These are phyloP conservation scores for Anaeramoeba flamelloides DNA, from an alignment of 78 protist genomes.

Conservation along the genomic window DNA sequence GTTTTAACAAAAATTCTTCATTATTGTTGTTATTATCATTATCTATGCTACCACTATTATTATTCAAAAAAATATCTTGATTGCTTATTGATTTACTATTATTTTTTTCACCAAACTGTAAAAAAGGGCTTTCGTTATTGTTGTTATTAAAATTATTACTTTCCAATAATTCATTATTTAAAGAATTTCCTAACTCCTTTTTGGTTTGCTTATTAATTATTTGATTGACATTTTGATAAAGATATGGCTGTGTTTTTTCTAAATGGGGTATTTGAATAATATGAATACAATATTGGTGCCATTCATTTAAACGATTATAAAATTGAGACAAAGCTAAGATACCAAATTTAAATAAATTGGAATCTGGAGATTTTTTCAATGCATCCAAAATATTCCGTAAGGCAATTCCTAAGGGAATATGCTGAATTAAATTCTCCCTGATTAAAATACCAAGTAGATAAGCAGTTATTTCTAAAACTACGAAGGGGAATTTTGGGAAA, in stretches of 20 bases:
- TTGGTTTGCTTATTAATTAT: no score
- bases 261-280: constrained; percentile 30
- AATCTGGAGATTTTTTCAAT: constrained; percentile 19
- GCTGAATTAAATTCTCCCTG: constrained; percentile 46
- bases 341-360: constrained; percentile 63
- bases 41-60: no score
- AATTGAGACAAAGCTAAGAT: constrained; percentile 53
- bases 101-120: no score
- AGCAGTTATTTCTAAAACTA: constrained; percentile 66
- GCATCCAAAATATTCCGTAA: constrained; percentile 60
- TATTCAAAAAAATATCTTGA: no score
- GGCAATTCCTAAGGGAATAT: constrained; percentile 37
- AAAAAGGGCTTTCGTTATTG: no score
- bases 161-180: no score
- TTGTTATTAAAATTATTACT: no score
- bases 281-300: constrained; percentile 71
- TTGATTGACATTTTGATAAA: constrained; percentile 6
- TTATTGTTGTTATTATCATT: no score
- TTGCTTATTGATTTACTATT: no score
- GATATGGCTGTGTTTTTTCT: constrained; percentile 2
- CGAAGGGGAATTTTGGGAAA: constrained; percentile 65
- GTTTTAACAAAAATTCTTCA: no score
- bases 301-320: constrained; percentile 51
- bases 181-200: no score
- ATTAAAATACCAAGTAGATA: constrained; percentile 68